phyloP scores from a whole-genome alignment of 441 rosid genomes.

The Bruguiera hainesii region DNA sequence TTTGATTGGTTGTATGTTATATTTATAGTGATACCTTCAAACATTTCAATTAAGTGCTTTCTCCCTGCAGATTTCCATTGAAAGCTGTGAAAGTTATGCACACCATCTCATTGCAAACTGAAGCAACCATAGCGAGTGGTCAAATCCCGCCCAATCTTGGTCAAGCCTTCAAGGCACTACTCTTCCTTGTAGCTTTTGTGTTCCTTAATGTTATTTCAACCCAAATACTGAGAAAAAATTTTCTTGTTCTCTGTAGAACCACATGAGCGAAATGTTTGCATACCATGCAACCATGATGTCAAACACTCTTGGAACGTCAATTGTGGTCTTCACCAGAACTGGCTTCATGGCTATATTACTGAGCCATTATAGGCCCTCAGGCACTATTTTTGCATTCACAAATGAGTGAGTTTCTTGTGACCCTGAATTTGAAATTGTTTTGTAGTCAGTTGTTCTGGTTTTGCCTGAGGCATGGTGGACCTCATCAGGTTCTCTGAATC shows the following conservation, averaged over 20 bases:
- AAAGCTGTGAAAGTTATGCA: constrained; percentile 99
- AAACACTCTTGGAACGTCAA: constrained; percentile 92
- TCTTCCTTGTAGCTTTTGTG: neutral
- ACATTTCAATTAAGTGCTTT: constrained; percentile 15
- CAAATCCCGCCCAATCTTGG: constrained; percentile 89
- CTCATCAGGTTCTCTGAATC: constrained; percentile 6
- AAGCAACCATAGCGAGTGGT: constrained; percentile 77
- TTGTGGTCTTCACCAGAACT: constrained; percentile 93
- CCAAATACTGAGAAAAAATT: constrained; percentile 14
- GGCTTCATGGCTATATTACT: constrained; percentile 92
- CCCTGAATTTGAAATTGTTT: constrained; percentile 7
- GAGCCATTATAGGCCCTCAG: constrained; percentile 94
- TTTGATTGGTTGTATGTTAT: neutral
- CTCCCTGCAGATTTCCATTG: constrained; percentile 69
- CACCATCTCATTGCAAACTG: constrained; percentile 83
- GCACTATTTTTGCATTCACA: constrained; percentile 95
- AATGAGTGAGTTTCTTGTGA: constrained; percentile 58
- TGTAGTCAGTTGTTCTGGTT: neutral
- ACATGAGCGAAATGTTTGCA: constrained; percentile 98
- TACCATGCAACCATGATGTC: constrained; percentile 99
- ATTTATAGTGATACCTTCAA: neutral
- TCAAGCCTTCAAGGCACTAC: constrained; percentile 78
- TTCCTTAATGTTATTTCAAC: constrained; percentile 11
- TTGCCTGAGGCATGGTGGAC: constrained; percentile 8
- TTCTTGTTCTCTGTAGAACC: constrained; percentile 57